Base-by-base conservation (phyloP, 352 stramenopile species). In the Phytophthora quininea region DNA sequence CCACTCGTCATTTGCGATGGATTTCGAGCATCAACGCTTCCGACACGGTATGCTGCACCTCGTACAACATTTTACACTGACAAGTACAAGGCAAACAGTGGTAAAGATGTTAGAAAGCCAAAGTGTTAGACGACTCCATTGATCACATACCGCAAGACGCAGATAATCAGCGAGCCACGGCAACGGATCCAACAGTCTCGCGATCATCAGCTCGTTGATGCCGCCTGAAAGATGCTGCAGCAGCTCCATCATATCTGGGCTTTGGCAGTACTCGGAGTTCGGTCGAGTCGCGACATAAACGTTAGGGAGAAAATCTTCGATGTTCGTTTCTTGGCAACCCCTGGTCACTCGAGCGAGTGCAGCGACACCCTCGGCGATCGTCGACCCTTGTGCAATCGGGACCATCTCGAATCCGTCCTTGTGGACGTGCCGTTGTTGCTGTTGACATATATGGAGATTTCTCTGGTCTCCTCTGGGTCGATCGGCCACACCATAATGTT, bases 351-450 rank as follows among this genome's bases (percentile, higher is more conserved):
- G 97, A 30, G 91, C 82, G 4, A 97, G 86, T 7, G 92, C 96
- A 43, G 70, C 70, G 48, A 99, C 96, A 27, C 97, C 97, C 77
- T 99, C 95, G 42, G 97, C 97, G 52, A 95, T 98, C 72, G 89
- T 98, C 69, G 57, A 86, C 58, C 74, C 94, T 50, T 86, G 81
- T 0, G 85, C 84, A 30, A 90, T 90, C 0, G 78, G 89, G 1
- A 98, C 76, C n/a, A 98, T 79, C 32, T 96, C 87, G 15, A 93
- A 97, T 35, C 96, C 94, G 27, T 88, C 79, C 70, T 98, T 93
- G 97, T 82, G 5, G 82, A 60, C 9, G 80, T 92, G 4, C 63
- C 67, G 53, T 74, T 58, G 2, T 70, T 62, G n/a, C 86, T 86
- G 67, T 95, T 95, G 46, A 95, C 71, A 32, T 90, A 95, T 40